Percentiles rank a stretch among this genome's conserved stretches.
Evolutionary conservation across 2,329 filamentous ascomycete species (phyloP).

Genomic region (Xylariomycetidae sp.): DNA sequence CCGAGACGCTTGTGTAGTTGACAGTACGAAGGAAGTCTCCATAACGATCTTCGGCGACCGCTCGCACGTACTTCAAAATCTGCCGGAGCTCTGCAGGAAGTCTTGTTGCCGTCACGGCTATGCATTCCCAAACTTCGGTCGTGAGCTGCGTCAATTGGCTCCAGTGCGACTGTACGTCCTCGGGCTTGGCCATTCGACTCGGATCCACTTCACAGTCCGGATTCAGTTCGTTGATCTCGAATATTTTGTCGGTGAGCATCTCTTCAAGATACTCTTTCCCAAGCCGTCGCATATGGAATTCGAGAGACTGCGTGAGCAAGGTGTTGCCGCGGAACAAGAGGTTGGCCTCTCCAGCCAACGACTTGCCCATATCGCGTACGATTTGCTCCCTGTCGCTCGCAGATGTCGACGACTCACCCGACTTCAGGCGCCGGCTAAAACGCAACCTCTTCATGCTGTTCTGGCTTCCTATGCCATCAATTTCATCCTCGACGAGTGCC

Average conservation of each 20-base stretch:
- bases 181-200: slow-evolving; percentile 58
- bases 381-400: slow-evolving; percentile 62
- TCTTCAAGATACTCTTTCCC: slow-evolving; percentile 91
- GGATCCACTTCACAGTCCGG: slow-evolving; percentile 95
- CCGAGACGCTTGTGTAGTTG: slow-evolving; percentile 88
- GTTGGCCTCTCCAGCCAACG: slow-evolving; percentile 81
- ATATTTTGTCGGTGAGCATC: slow-evolving; percentile 75
- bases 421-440: slow-evolving; percentile 65
- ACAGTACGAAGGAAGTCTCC: slow-evolving; percentile 87
- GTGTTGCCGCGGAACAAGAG: slow-evolving; percentile 94
- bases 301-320: slow-evolving; percentile 83
- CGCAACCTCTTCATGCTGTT: slow-evolving; percentile 66
- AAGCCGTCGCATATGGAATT: slow-evolving; percentile 90
- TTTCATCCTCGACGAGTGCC: slow-evolving; percentile 91
- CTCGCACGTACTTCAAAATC: slow-evolving; percentile 84
- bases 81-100: slow-evolving; percentile 77
- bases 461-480: slow-evolving; percentile 85
- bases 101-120: slow-evolving; percentile 65
- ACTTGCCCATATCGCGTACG: slow-evolving; percentile 72
- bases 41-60: slow-evolving; percentile 90
- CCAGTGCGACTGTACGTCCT: slow-evolving; percentile 83
- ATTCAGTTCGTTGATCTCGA: slow-evolving; percentile 84
- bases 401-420: slow-evolving; percentile 61
- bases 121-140: slow-evolving; percentile 78
- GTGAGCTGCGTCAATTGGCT: slow-evolving; percentile 67